Evolutionary conservation across 345 rosid genomes (phyloP).

Genomic region (Nasturtium officinale): DNA sequence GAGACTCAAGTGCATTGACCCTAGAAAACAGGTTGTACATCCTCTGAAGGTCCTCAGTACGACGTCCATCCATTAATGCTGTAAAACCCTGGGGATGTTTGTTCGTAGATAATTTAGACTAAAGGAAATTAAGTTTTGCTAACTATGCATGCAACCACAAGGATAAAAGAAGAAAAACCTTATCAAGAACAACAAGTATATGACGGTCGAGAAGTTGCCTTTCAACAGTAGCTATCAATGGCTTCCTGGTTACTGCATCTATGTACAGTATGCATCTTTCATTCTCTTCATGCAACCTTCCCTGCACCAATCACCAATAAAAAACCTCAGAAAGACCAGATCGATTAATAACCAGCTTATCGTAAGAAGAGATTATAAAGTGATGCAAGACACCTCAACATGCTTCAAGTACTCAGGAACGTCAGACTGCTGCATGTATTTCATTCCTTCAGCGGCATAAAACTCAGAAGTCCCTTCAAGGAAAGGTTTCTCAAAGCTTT

Average conservation of each 20-base stretch:
- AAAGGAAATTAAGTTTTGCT: neutral
- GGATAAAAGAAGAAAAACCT: constrained; percentile 53
- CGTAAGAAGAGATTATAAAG: neutral
- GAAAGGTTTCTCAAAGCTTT: constrained; percentile 92
- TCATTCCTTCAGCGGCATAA: constrained; percentile 98
- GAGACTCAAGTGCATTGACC: constrained; percentile 81
- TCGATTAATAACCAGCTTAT: constrained; percentile 22
- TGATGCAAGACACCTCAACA: constrained; percentile 71
- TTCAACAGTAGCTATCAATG: constrained; percentile 80
- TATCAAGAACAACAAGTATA: constrained; percentile 83
- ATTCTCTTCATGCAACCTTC: constrained; percentile 93
- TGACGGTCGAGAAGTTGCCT: constrained; percentile 91
- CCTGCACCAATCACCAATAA: constrained; percentile 52
- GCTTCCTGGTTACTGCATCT: constrained; percentile 82
- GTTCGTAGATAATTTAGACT: constrained; percentile 27
- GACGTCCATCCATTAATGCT: constrained; percentile 89
- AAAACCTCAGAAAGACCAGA: constrained; percentile 22
- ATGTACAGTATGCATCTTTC: constrained; percentile 92
- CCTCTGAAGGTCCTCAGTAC: constrained; percentile 85
- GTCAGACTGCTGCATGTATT: constrained; percentile 95
- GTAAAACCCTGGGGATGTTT: constrained; percentile 72
- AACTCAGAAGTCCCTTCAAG: constrained; percentile 92
- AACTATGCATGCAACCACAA: neutral
- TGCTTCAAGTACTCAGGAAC: constrained; percentile 97
- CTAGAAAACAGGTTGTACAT: constrained; percentile 79